phyloP scores from a whole-genome alignment of 805 yeast genomes.

The Wickerhamomyces hampshirensis region DNA sequence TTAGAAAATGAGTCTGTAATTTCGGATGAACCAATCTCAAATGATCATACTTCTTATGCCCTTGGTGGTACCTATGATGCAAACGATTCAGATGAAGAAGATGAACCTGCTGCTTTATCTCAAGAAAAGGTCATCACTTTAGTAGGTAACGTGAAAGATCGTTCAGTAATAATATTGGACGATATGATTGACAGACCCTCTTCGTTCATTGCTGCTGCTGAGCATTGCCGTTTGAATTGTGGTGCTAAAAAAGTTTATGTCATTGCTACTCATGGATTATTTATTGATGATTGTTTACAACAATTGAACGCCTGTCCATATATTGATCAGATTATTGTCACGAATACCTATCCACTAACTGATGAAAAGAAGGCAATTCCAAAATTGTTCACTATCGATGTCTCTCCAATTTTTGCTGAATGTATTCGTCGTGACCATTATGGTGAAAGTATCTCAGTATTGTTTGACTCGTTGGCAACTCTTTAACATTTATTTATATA shows the following conservation, averaged over 20 bases:
- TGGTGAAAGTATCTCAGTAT: conserved; percentile 92
- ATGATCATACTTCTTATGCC: conserved; percentile 43
- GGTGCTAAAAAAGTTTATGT: conserved; percentile 91
- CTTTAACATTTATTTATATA: too few relatives aligned
- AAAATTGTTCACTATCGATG: conserved; percentile 85
- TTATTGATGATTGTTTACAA: conserved; percentile 82
- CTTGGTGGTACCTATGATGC: conserved; percentile 81
- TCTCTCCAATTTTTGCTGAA: conserved; percentile 93
- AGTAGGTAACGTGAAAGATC: conserved; percentile 91
- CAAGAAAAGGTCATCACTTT: conserved; percentile 86
- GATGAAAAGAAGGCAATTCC: conserved; percentile 52
- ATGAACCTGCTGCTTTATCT: conserved; percentile 42
- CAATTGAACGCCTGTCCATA: conserved; percentile 70
- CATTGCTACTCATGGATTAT: conserved; percentile 94
- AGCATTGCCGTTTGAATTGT: conserved; percentile 91
- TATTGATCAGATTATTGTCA: conserved; percentile 89
- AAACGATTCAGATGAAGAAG: conserved; percentile 83
- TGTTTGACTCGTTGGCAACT: conserved; percentile 80
- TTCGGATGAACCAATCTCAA: conserved; percentile 24
- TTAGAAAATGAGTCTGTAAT: conserved; percentile 28
- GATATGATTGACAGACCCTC: conserved; percentile 97
- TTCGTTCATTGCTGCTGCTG: conserved; percentile 95
- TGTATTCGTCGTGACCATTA: conserved; percentile 98
- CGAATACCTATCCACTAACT: conserved; percentile 91
- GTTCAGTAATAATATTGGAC: conserved; percentile 90